Conservation (phyloP, 1,284 basidiomycete genomes). For the Ustilago tritici region DNA sequence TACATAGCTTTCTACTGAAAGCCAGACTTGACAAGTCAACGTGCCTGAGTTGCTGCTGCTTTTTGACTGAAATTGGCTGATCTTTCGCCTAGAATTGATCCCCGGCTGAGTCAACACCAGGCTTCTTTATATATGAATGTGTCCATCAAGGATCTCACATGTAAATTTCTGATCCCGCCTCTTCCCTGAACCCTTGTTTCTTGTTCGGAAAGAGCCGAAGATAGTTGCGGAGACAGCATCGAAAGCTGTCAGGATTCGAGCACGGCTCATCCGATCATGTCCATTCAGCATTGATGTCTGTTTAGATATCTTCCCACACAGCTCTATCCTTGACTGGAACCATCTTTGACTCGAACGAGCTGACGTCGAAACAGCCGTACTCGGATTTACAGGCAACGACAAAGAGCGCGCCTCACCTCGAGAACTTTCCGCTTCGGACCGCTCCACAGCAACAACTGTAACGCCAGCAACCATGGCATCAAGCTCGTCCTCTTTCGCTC, state of each 20-base stretch:
- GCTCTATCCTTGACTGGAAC: background rate
- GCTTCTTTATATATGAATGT: background rate
- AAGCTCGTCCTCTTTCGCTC: conserved; percentile 15
- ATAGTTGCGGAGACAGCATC: background rate
- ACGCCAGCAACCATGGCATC: conserved; percentile 14
- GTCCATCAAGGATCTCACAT: background rate
- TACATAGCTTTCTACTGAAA: background rate
- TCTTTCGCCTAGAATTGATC: background rate
- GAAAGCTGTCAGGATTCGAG: background rate
- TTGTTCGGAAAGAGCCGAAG: conserved; percentile 3
- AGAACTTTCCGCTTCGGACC: too few species aligned
- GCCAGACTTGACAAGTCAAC: conserved; percentile 3
- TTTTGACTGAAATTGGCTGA: background rate
- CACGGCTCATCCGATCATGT: background rate
- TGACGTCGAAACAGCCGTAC: background rate
- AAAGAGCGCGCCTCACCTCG: background rate
- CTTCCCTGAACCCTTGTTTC: conserved; percentile 3
- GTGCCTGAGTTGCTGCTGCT: background rate
- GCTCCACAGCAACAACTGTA: background rate
- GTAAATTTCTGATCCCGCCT: background rate
- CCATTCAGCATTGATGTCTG: background rate
- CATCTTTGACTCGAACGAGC: conserved; percentile 3
- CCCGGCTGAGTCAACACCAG: conserved; percentile 7
- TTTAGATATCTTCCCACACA: background rate
- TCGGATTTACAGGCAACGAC: background rate